Percentiles rank a stretch among this genome's conserved stretches.
phyloP scores from a whole-genome alignment of 106 monocot genomes.

The Allium fistulosum region DNA sequence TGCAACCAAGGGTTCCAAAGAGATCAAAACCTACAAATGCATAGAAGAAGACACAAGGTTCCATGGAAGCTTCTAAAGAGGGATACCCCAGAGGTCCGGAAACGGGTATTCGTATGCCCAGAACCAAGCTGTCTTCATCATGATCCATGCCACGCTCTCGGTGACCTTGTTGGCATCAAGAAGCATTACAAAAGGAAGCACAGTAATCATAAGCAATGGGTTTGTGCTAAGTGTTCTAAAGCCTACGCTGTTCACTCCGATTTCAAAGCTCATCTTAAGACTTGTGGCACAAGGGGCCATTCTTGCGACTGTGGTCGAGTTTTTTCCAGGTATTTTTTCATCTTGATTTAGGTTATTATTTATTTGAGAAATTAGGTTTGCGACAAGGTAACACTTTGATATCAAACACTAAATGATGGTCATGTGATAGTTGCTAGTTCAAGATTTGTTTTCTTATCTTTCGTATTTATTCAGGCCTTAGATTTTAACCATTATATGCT shows the following conservation, averaged over 20 bases:
- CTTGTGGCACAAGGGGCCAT: conserved; percentile 90
- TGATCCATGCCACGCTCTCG: conserved; percentile 78
- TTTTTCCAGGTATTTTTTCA: conserved; percentile 56
- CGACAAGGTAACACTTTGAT: not conserved
- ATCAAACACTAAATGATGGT: not conserved
- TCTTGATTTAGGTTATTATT: too few relatives aligned
- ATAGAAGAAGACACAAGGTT: conserved; percentile 90
- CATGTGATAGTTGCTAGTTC: not conserved
- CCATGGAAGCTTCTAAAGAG: conserved; percentile 93
- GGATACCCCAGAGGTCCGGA: conserved; percentile 36
- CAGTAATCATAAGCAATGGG: conserved; percentile 71
- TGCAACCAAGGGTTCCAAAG: conserved; percentile 92
- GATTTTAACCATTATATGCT: too few relatives aligned
- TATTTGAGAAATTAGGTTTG: not conserved
- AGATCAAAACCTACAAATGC: conserved; percentile 98
- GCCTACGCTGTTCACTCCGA: conserved; percentile 90
- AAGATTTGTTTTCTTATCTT: not conserved
- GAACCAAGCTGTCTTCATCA: conserved; percentile 90
- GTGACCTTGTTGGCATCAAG: conserved; percentile 96
- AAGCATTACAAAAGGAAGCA: conserved; percentile 92
- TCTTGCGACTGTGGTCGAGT: conserved; percentile 96
- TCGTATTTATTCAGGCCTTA: not conserved
- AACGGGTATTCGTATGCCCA: conserved; percentile 90
- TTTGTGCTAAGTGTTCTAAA: conserved; percentile 66
- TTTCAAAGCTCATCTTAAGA: conserved; percentile 94